Conservation (phyloP, 23 red algal genomes). For the Gracilaria domingensis region DNA sequence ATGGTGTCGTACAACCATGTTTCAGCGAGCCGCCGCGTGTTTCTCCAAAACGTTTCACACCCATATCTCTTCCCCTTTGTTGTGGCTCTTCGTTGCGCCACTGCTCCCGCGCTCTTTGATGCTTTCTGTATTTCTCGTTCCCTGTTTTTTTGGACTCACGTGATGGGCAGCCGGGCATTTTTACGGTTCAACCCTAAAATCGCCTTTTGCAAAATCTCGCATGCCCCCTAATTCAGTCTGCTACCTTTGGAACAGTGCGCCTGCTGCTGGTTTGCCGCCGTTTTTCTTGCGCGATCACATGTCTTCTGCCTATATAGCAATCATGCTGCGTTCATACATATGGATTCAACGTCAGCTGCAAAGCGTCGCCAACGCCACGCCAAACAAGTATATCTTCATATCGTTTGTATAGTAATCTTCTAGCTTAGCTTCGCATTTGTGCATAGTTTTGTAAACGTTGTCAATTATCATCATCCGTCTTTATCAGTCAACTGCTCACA, state of each 20-base stretch:
- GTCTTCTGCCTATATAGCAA: background rate
- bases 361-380: background rate
- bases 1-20: background rate
- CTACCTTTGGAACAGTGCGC: background rate
- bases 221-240: background rate
- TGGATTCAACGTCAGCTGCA: background rate
- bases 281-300: constrained; percentile 15
- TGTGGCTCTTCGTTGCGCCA: background rate
- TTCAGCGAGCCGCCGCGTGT: background rate
- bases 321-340: background rate
- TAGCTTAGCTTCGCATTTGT: constrained; percentile 13
- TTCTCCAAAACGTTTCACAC: background rate
- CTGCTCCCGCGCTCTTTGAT: background rate
- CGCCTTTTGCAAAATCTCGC: background rate
- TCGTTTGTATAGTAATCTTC: constrained; percentile 18
- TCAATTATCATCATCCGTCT: constrained; percentile 11
- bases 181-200: background rate
- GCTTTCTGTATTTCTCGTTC: background rate
- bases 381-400: background rate
- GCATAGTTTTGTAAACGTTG: constrained; percentile 36
- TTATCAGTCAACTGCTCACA: too few species aligned
- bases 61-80: too few species aligned
- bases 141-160: background rate
- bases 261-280: background rate
- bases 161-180: background rate